phyloP scores from a whole-genome alignment of 768 basidiomycete species.

The Lentinula sp. region DNA sequence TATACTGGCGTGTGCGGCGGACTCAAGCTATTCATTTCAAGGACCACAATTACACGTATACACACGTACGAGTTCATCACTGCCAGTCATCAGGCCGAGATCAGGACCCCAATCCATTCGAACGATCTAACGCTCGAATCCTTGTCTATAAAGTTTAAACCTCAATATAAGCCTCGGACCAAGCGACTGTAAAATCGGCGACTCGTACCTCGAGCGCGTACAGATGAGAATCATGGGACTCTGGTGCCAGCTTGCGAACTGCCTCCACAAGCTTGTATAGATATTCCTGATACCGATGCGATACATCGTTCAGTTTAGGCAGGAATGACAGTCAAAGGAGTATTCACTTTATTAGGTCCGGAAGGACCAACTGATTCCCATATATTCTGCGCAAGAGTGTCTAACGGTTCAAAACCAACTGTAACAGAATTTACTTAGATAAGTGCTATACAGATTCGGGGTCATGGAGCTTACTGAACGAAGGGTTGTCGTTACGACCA shows the following conservation, averaged over 20 bases:
- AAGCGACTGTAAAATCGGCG: neutral
- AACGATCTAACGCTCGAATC: neutral
- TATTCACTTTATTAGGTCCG: constrained; percentile 75
- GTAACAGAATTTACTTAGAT: neutral
- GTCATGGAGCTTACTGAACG: constrained; percentile 56
- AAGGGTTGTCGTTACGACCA: constrained; percentile 80
- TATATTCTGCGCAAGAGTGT: constrained; percentile 60
- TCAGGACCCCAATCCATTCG: neutral
- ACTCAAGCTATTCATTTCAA: no score
- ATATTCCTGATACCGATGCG: constrained; percentile 59
- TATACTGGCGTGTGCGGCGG: no score
- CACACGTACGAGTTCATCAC: neutral
- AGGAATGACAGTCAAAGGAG: neutral
- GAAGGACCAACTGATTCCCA: constrained; percentile 80
- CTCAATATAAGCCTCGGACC: no score
- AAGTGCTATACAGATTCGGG: neutral
- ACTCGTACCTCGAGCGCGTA: constrained; percentile 70
- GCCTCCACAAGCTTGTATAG: constrained; percentile 72
- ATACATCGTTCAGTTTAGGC: no score
- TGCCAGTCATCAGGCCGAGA: no score
- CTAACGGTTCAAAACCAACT: constrained; percentile 86
- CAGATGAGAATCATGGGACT: constrained; percentile 71
- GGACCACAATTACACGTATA: no score
- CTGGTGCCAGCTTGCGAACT: constrained; percentile 67
- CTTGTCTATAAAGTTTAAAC: neutral